Base-by-base conservation (phyloP, 768 basidiomycete species). In the Lactifluus piperatus region DNA sequence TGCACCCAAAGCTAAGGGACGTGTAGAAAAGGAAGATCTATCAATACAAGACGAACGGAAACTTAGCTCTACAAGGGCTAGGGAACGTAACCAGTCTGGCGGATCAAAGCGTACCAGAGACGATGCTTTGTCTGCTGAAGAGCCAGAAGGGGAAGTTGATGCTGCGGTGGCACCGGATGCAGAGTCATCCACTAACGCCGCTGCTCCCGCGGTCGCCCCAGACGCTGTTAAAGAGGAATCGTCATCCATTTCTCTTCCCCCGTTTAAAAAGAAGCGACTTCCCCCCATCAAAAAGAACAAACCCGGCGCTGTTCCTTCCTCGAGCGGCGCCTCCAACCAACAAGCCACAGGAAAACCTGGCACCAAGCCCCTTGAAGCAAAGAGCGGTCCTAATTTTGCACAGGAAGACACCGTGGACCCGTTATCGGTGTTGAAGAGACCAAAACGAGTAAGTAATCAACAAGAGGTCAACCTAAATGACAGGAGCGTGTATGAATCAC, bases 391-490 rank as follows among this genome's bases (percentile, higher is more conserved):
- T 39, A 20, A 27, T 39, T 22, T 50, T 10, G 52, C 44, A 24
- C 58, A 51, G 26, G 51, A 53, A 39, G 53, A 14, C 32, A 24
- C 44, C 9, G 53, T 45, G 27, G 63, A 64, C 46, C 48, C 59
- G 16, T 37, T 65, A 27, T 51, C 64, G 8, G 50, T 46, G 9
- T 37, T 65, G 44, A 61, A 58, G 51, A 59, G 58, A 55, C 63
- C 62, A n/a, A 55, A 59, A 46, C 51, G 60, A 37, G 53, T 63
- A 30, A 53, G 47, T n/a, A 54, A 57, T 20, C 51, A 52, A 27
- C 57, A 58, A 24, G 66, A 67, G 39, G 59, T 67, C 36, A 64
- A 67, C 58, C 45, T 67, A 7, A 64, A 54, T 37, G 58, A 66
- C 51, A 60, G n/a, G 56, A 58, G 60, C 26, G 61, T 67, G 11